Conservation (phyloP, 148 eudicot genomes). For the Chenopodium formosanum region DNA sequence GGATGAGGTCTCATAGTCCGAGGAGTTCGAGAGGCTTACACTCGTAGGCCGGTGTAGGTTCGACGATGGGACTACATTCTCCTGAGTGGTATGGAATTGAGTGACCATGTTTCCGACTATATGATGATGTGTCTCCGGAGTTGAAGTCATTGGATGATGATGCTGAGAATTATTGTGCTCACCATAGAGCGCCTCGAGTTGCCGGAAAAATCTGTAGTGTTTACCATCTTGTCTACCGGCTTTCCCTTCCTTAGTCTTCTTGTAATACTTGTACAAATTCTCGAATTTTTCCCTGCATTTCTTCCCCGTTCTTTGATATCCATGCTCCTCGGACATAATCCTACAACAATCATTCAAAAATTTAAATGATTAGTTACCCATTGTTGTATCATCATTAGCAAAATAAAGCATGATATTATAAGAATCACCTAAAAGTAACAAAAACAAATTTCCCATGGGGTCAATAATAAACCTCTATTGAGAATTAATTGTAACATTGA, state of each 20-base stretch:
- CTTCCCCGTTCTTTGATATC: constrained; percentile 96
- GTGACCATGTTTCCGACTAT: constrained; percentile 24
- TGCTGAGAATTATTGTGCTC: constrained; percentile 46
- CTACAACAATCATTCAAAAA: constrained; percentile 30
- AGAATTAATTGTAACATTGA: no score
- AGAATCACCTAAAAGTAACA: no score
- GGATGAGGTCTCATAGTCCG: constrained; percentile 53
- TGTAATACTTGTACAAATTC: constrained; percentile 93
- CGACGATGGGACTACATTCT: not conserved
- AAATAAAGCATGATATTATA: no score
- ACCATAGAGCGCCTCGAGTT: constrained; percentile 92
- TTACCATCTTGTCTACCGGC: constrained; percentile 99
- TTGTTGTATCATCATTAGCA: not conserved
- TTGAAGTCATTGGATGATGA: constrained; percentile 41
- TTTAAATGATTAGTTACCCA: no score
- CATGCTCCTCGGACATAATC: constrained; percentile 91
- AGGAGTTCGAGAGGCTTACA: constrained; percentile 66
- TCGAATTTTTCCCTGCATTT: constrained; percentile 98
- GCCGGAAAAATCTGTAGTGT: constrained; percentile 84
- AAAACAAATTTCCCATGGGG: no score
- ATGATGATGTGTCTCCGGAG: constrained; percentile 14
- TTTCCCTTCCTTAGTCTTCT: constrained; percentile 95
- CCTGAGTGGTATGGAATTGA: constrained; percentile 9
- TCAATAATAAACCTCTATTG: no score
- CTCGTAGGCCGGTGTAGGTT: constrained; percentile 31